Conservation (phyloP, 2,329 filamentous ascomycete genomes). For the Trichoderma atrobrunneum region DNA sequence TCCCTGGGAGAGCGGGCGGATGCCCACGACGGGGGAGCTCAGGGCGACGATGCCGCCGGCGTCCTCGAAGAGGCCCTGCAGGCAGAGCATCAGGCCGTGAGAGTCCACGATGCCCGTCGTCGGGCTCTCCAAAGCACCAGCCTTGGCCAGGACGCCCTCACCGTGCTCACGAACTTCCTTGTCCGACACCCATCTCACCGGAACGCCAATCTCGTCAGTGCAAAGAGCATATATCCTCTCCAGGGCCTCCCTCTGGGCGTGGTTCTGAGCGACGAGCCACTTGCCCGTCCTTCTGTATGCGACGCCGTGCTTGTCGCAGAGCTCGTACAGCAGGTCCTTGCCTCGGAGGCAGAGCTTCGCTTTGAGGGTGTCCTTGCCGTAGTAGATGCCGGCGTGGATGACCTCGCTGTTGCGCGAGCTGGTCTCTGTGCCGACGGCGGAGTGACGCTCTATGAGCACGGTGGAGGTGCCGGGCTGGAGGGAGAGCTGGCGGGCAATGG, state of each 20-base stretch:
- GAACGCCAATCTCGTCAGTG: constrained; percentile 49
- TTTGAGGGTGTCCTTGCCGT: constrained; percentile 73
- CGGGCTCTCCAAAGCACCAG: constrained; percentile 76
- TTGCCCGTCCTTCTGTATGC: constrained; percentile 76
- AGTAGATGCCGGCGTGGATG: constrained; percentile 94
- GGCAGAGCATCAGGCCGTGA: constrained; percentile 77
- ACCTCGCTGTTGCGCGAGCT: constrained; percentile 92
- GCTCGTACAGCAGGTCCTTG: constrained; percentile 71
- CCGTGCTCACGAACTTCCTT: constrained; percentile 64
- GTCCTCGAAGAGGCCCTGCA: constrained; percentile 75
- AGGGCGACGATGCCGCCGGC: constrained; percentile 72
- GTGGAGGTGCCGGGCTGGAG: constrained; percentile 61
- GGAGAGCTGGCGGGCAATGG: constrained; percentile 72
- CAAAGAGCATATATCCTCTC: constrained; percentile 50
- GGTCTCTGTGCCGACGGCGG: constrained; percentile 75
- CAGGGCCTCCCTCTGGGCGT: constrained; percentile 63
- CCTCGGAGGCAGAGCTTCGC: constrained; percentile 78
- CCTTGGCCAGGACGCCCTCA: constrained; percentile 69
- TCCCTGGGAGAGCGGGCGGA: constrained; percentile 47
- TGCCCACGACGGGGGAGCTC: constrained; percentile 59
- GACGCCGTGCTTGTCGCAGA: constrained; percentile 67
- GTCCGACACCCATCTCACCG: constrained; percentile 65
- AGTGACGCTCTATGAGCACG: constrained; percentile 77
- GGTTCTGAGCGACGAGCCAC: constrained; percentile 90
- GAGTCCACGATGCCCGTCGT: constrained; percentile 89